phyloP scores from a whole-genome alignment of 305 asterid genomes.

The Fraxinus xanthoxyloides region DNA sequence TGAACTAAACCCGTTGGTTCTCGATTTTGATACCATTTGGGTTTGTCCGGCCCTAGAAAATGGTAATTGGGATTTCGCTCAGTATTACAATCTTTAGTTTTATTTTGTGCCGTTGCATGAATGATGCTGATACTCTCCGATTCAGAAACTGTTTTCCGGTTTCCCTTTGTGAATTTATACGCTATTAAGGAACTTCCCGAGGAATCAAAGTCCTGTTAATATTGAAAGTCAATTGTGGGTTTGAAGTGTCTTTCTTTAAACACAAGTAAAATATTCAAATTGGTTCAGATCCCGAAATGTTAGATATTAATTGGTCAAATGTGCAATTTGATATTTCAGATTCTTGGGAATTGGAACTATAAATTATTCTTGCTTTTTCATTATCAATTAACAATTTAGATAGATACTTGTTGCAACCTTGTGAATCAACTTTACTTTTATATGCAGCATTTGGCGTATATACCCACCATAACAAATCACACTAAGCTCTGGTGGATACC shows the following conservation, averaged over 20 bases:
- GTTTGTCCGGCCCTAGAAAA: neutral
- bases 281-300: neutral
- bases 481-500: slow-evolving; percentile 99
- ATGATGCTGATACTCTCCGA: slow-evolving; percentile 7
- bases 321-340: neutral
- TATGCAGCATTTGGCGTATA: slow-evolving; percentile 66
- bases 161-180: neutral
- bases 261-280: slow-evolving; percentile 8
- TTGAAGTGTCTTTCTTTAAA: neutral
- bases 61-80: neutral
- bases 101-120: neutral
- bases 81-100: neutral
- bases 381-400: neutral
- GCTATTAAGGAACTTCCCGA: neutral
- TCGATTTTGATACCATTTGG: too few relatives aligned
- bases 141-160: slow-evolving; percentile 6
- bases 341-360: slow-evolving; percentile 5
- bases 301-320: slow-evolving; percentile 3
- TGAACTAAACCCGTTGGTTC: too few relatives aligned
- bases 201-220: neutral
- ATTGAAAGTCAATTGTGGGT: neutral
- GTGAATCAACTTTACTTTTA: slow-evolving; percentile 21
- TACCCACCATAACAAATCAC: slow-evolving; percentile 93
- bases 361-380: slow-evolving; percentile 6
- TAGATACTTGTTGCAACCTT: slow-evolving; percentile 5